These are phyloP conservation scores for Desmodesmus armatus DNA, from an alignment of 139 green algal species.

Conservation along the genomic window DNA sequence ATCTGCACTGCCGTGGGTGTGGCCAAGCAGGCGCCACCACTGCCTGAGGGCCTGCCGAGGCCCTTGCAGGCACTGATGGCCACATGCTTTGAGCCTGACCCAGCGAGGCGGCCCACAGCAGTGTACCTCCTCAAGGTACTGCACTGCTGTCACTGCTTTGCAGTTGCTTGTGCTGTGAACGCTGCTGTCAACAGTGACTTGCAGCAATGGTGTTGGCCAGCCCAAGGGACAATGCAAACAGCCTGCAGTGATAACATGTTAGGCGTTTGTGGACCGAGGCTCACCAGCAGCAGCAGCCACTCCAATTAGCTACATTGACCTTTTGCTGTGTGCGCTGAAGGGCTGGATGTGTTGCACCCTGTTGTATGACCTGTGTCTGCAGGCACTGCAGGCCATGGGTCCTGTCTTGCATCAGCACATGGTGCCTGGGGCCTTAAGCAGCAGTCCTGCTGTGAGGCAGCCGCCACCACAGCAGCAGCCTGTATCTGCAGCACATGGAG, in stretches of 20 bases:
- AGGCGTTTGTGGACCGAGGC: too few species aligned
- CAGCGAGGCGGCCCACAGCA: conserved; percentile 21
- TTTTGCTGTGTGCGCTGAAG: too few species aligned
- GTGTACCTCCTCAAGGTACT: conserved; percentile 34
- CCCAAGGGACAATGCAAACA: too few species aligned
- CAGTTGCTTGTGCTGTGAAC: too few species aligned
- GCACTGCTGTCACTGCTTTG: too few species aligned
- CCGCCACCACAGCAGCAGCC: not conserved
- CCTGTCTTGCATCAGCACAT: conserved; percentile 28
- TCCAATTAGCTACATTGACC: too few species aligned
- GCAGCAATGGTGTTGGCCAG: not conserved
- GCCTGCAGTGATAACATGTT: too few species aligned
- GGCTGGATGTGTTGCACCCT: too few species aligned
- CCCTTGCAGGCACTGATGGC: conserved; percentile 28
- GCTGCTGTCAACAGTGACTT: not conserved
- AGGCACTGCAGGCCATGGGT: conserved; percentile 36
- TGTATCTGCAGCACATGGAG: not conserved
- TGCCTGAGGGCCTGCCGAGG: conserved; percentile 32
- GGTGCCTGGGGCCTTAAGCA: conserved; percentile 23
- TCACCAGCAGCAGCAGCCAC: too few species aligned
- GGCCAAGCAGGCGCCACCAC: conserved; percentile 20
- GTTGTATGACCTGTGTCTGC: not conserved
- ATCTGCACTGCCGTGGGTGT: conserved; percentile 46
- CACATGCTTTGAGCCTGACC: conserved; percentile 44
- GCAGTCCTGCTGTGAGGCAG: conserved; percentile 24